These are phyloP conservation scores for Mucor saturninus DNA, from an alignment of 371 early-diverging fungal species.

Conservation along the genomic window DNA sequence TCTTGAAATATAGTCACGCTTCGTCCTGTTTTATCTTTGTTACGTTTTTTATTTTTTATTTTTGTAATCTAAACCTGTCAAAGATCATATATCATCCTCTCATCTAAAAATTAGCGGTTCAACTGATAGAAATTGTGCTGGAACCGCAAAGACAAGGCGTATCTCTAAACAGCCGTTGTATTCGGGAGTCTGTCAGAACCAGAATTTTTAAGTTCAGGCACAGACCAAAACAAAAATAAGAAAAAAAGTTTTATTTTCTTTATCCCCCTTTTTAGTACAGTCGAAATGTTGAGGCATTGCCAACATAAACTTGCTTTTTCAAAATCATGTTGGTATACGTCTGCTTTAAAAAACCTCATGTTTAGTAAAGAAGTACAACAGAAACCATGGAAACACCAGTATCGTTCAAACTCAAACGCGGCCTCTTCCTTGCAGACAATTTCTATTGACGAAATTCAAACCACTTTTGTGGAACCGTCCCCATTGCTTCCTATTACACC, in stretches of 20 bases:
- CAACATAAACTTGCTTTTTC: conserved; percentile 19
- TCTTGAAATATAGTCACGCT: too few relatives aligned
- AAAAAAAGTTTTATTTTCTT: conserved; percentile 2
- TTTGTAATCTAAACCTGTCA: too few relatives aligned
- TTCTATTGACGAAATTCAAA: neutral
- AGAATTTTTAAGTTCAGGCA: neutral
- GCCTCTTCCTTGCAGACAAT: neutral
- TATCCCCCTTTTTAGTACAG: neutral
- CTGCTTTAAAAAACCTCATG: conserved; percentile 8
- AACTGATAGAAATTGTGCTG: too few relatives aligned
- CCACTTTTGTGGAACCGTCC: neutral
- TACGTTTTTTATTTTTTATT: too few relatives aligned
- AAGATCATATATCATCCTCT: too few relatives aligned
- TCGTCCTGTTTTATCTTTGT: too few relatives aligned
- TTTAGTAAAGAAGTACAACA: neutral
- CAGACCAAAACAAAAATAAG: neutral
- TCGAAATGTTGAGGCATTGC: conserved; percentile 15
- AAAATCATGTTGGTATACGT: conserved; percentile 14
- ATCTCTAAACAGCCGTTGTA: too few relatives aligned
- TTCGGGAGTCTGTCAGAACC: too few relatives aligned
- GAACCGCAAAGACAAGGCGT: too few relatives aligned
- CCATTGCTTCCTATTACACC: neutral
- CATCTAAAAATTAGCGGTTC: too few relatives aligned
- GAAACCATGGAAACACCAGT: neutral
- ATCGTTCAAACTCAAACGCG: neutral